Conservation (phyloP, 768 basidiomycete genomes). For the Epithele typhae region DNA sequence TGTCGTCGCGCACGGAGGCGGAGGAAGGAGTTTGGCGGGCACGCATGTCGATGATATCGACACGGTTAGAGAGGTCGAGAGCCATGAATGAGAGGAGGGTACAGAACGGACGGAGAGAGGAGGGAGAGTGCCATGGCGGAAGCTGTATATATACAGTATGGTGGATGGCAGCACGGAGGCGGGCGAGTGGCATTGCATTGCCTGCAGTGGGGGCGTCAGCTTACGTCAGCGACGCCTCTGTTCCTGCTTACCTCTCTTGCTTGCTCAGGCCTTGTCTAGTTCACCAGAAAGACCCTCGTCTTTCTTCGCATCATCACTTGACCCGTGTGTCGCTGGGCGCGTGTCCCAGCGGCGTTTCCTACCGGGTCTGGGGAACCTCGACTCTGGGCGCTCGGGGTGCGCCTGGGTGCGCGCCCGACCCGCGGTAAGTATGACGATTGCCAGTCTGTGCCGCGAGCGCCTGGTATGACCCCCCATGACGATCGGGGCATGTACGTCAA, state of each 20-base stretch:
- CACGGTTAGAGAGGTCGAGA: not conserved
- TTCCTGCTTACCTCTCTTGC: constrained; percentile 5
- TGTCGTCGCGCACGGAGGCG: constrained; percentile 35
- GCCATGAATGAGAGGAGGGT: constrained; percentile 1
- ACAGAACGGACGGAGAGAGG: not conserved
- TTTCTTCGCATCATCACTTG: constrained; percentile 3
- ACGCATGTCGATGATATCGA: constrained; percentile 24
- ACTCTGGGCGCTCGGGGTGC: too few relatives aligned
- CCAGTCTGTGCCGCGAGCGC: not conserved
- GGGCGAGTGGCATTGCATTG: not conserved
- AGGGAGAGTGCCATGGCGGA: not conserved
- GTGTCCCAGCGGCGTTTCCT: not conserved
- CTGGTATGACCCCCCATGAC: not conserved
- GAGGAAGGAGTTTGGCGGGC: constrained; percentile 2
- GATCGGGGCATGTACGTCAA: not conserved
- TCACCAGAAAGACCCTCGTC: not conserved
- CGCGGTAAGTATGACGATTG: too few relatives aligned
- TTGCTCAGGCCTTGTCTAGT: too few relatives aligned
- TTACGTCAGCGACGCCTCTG: constrained; percentile 15
- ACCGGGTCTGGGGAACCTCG: not conserved
- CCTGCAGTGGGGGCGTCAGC: constrained; percentile 6
- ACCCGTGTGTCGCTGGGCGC: not conserved
- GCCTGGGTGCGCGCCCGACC: too few relatives aligned
- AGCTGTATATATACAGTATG: constrained; percentile 4
- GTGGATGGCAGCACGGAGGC: not conserved